Evolutionary conservation across 495 filamentous ascomycete genomes (phyloP).

Genomic region (Viridothelium virens): DNA sequence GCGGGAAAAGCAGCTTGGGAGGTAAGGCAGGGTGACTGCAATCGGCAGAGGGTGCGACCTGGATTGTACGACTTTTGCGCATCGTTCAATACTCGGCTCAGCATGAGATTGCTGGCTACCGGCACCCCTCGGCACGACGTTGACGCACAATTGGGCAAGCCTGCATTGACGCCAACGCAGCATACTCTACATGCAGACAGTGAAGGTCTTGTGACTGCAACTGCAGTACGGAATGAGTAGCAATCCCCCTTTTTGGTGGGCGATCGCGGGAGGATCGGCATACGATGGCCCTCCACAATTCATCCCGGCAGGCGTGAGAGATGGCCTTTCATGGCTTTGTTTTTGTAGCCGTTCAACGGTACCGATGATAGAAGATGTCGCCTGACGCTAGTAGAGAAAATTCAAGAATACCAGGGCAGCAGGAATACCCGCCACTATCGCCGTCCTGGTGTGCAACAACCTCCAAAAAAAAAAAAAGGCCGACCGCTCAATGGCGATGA

Average conservation of each 20-base stretch:
- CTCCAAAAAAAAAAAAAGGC: too few species aligned
- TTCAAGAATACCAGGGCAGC: too few species aligned
- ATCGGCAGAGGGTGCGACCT: neutral
- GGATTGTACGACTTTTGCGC: neutral
- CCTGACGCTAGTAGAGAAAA: too few species aligned
- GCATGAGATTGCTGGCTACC: neutral
- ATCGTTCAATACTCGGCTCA: neutral
- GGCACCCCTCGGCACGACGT: constrained; percentile 1
- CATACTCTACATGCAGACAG: constrained; percentile 3
- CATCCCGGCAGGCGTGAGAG: neutral
- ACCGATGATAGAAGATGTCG: too few species aligned
- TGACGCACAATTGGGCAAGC: constrained; percentile 1
- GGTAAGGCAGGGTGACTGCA: neutral
- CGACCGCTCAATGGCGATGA: too few species aligned
- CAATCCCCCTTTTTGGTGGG: neutral
- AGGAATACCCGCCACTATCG: too few species aligned
- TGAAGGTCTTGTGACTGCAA: constrained; percentile 4
- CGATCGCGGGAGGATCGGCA: neutral
- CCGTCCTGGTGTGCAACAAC: too few species aligned
- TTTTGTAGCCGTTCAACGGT: too few species aligned
- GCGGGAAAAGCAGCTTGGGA: neutral
- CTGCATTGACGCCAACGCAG: constrained; percentile 6
- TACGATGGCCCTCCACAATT: neutral
- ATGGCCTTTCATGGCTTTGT: neutral
- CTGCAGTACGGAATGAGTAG: neutral